Evolutionary conservation across 257 asterid species (phyloP), one percentile per base, ranked within the genome.

Genomic region (Rubia yunnanensis): DNA sequence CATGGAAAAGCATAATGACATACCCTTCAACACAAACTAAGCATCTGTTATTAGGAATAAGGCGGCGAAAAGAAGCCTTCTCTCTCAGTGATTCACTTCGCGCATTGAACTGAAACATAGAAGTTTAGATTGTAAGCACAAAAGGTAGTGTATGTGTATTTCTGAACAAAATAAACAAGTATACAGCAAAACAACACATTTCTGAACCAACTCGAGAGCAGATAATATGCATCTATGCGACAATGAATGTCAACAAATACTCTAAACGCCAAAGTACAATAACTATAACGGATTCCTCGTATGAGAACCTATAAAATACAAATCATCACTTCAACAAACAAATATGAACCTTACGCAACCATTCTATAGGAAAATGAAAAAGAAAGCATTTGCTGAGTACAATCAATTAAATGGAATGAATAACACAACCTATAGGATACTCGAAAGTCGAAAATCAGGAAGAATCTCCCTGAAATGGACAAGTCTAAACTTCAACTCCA

Each of bases 1-100:
- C n/a, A n/a, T n/a, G n/a, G n/a, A n/a, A n/a, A n/a, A n/a, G n/a
- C n/a, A n/a, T n/a, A n/a, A n/a, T 44, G 22, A 44, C 80, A 72
- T 86, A 92, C 98, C 96, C 98, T 78, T 92, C 96, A 35, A 89
- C 74, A 64, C 85, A 77, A 75, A 92, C 98, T 83, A 92, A 78
- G 67, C 98, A 92, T 76, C 96, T 79, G 68, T 79, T 89, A 50
- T 77, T 84, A 22, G 96, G 91, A 70, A 92, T 73, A 65, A 92
- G 96, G 60, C 95, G 85, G 31, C 95, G 91, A 76, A 92, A 92
- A 52, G 96, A 87, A 68, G 96, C 83, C 94, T 84, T 92, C 86
- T 89, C 95, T 48, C 74, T 79, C 50, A 92, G 70, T 32, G 96
- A 80, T 72, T 89, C 98, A 20, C 85, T 82, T 70, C 96, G 86